Percentiles rank a stretch among this genome's conserved stretches.
These are phyloP conservation scores for Medicago truncatula DNA, from an alignment of 306 rosid species.

Conservation along the genomic window MtrunA17r5.0-ANR NC_053046.1:11341501-11342000, in stretches of 20 bases:
- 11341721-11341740: constrained; percentile 95
- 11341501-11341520: constrained; percentile 74
- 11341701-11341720: constrained; percentile 83
- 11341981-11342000: too few species aligned
- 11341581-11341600: constrained; percentile 82
- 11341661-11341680: constrained; percentile 82
- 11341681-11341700: constrained; percentile 86
- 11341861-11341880: too few species aligned
- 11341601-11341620: constrained; percentile 80
- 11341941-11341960: too few species aligned
- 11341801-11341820: neutral
- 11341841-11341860: too few species aligned
- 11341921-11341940: too few species aligned
- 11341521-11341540: constrained; percentile 64
- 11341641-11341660: constrained; percentile 77
- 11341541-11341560: constrained; percentile 69
- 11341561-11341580: constrained; percentile 76
- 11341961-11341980: too few species aligned
- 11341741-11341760: neutral
- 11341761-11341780: neutral
- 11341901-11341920: too few species aligned
- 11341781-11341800: neutral
- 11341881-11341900: too few species aligned
- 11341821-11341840: neutral
- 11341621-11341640: constrained; percentile 78